phyloP scores from a whole-genome alignment of 2,329 filamentous ascomycete genomes.

The Moelleriella libera region DNA sequence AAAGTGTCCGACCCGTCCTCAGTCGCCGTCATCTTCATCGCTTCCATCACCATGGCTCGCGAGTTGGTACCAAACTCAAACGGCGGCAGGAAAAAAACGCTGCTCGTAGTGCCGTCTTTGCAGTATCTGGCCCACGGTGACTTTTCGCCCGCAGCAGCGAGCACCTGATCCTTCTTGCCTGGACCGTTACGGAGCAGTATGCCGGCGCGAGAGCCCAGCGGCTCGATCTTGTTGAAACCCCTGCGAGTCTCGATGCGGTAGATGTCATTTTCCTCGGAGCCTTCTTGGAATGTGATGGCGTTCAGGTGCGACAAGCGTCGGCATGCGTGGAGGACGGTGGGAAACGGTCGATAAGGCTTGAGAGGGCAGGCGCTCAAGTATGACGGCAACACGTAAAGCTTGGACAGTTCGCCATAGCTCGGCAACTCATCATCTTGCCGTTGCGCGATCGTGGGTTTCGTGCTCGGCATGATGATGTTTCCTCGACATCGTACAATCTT shows the following conservation, averaged over 20 bases:
- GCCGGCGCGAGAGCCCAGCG: background rate
- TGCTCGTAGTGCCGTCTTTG: background rate
- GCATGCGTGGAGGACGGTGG: background rate
- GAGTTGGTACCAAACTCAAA: constrained; percentile 1
- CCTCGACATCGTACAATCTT: background rate
- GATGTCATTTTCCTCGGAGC: background rate
- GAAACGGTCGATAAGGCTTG: constrained; percentile 1
- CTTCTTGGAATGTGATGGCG: background rate
- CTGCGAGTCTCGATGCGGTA: background rate
- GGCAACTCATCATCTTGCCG: background rate
- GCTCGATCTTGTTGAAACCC: background rate
- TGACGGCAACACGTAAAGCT: constrained; percentile 1
- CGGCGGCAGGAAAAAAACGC: constrained; percentile 1
- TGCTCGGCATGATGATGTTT: background rate
- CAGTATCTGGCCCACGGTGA: background rate
- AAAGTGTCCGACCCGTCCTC: background rate
- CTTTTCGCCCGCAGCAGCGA: constrained; percentile 1
- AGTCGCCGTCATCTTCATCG: background rate
- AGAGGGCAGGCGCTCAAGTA: constrained; percentile 1
- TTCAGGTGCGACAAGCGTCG: background rate
- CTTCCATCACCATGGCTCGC: constrained; percentile 1
- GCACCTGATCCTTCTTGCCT: background rate
- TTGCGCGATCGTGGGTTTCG: background rate
- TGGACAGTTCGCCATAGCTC: background rate
- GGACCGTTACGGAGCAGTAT: background rate